These are phyloP conservation scores for Ilex asprella DNA, from an alignment of 257 asterid genomes.

Conservation along the genomic window DNA sequence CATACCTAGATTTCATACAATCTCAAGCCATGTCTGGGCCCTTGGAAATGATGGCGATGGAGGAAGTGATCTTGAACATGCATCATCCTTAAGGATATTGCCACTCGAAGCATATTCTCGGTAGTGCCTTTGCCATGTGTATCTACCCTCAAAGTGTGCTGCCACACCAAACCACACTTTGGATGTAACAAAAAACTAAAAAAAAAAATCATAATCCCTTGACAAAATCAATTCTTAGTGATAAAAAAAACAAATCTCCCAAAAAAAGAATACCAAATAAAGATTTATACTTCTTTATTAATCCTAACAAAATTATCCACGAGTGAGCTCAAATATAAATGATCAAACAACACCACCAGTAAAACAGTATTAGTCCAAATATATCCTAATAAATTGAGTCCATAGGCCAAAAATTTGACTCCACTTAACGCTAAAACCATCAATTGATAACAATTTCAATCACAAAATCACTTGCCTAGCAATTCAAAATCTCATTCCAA, in stretches of 20 bases:
- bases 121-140: constrained; percentile 52
- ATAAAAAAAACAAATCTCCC: not conserved
- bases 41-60: constrained; percentile 24
- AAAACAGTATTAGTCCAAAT: constrained; percentile 4
- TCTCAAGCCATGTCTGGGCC: constrained; percentile 39
- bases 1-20: constrained; percentile 28
- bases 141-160: constrained; percentile 49
- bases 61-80: constrained; percentile 35
- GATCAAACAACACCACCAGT: constrained; percentile 10
- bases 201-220: not conserved
- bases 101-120: constrained; percentile 57
- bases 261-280: not conserved
- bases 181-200: too few species aligned
- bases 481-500: too few species aligned
- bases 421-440: constrained; percentile 3
- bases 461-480: not conserved
- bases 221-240: constrained; percentile 1
- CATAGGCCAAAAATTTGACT: constrained; percentile 18
- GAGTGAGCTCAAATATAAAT: not conserved
- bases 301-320: not conserved
- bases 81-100: constrained; percentile 64
- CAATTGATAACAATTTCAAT: too few species aligned
- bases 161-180: too few species aligned
- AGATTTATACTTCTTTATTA: not conserved
- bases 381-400: constrained; percentile 2